Conservation (phyloP, 164 flowering plant species). For the Santalum album region DNA sequence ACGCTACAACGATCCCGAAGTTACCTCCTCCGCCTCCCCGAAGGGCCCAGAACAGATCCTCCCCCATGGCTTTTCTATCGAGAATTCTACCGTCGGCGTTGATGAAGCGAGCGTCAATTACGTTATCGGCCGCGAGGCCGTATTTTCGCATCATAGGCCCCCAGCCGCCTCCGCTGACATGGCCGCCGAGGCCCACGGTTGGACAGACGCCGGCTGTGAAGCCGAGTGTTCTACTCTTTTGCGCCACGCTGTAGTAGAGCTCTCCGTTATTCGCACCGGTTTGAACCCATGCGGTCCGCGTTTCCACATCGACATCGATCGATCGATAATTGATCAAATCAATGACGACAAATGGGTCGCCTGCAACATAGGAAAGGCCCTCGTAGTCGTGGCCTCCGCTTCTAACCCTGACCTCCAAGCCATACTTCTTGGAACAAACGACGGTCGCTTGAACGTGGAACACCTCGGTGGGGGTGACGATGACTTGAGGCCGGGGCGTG, state of each 20-base stretch:
- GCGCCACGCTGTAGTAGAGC: slow-evolving; percentile 16
- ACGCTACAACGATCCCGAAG: slow-evolving; percentile 25
- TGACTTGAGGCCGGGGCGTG: no score
- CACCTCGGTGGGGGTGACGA: no score
- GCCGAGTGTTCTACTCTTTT: slow-evolving; percentile 14
- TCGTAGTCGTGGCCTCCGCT: no score
- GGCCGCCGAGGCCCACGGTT: slow-evolving; percentile 21
- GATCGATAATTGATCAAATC: not conserved
- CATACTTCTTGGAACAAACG: no score
- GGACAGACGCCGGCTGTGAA: slow-evolving; percentile 22
- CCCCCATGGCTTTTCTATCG: slow-evolving; percentile 29
- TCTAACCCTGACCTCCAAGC: no score
- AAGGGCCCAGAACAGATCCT: slow-evolving; percentile 36
- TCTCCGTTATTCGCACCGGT: slow-evolving; percentile 23
- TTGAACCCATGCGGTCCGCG: slow-evolving; percentile 18
- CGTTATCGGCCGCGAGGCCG: slow-evolving; percentile 16
- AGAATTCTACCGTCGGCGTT: slow-evolving; percentile 21
- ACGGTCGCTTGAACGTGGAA: no score
- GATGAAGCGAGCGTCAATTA: slow-evolving; percentile 12
- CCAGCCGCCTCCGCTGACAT: slow-evolving; percentile 21
- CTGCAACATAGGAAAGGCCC: not conserved
- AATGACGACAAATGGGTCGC: not conserved
- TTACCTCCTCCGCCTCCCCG: slow-evolving; percentile 35
- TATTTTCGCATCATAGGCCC: slow-evolving; percentile 20
- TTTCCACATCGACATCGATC: slow-evolving; percentile 5